Evolutionary conservation across 345 rosid genomes (phyloP).

Genomic region (Trapa bicornis): DNA sequence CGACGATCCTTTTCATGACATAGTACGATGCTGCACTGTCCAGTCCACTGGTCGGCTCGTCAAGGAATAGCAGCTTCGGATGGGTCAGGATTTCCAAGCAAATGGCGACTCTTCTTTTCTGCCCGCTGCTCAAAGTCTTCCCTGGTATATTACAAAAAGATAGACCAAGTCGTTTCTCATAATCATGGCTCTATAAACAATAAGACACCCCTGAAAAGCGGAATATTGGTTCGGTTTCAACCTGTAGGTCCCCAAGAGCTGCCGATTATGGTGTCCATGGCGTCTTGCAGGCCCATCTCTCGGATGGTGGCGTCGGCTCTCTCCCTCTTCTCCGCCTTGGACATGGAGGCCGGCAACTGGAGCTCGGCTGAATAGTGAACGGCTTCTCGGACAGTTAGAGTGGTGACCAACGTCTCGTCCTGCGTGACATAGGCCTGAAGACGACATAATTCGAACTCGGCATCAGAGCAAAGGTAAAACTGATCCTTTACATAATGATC

Average conservation of each 20-base stretch:
- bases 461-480: too few relatives aligned
- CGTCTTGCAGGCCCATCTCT: conserved; percentile 4
- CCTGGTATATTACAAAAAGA: not conserved
- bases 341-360: not conserved
- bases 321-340: not conserved
- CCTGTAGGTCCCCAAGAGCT: not conserved
- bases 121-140: not conserved
- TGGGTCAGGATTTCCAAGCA: conserved; percentile 36
- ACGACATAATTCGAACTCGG: not conserved
- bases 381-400: conserved; percentile 5
- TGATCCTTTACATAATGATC: too few relatives aligned
- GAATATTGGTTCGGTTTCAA: not conserved
- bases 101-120: conserved; percentile 12
- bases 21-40: conserved; percentile 40
- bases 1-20: conserved; percentile 22
- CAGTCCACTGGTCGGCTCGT: conserved; percentile 39
- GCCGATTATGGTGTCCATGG: not conserved
- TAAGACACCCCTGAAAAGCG: too few relatives aligned
- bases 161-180: too few relatives aligned
- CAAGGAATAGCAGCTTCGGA: conserved; percentile 36
- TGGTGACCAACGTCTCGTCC: not conserved
- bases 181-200: too few relatives aligned
- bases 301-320: conserved; percentile 3
- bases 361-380: conserved; percentile 1
- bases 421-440: conserved; percentile 4